Evolutionary conservation across 805 yeast species (phyloP), one percentile per base, ranked within the genome.

Genomic region (Candida methanosorbosa): DNA sequence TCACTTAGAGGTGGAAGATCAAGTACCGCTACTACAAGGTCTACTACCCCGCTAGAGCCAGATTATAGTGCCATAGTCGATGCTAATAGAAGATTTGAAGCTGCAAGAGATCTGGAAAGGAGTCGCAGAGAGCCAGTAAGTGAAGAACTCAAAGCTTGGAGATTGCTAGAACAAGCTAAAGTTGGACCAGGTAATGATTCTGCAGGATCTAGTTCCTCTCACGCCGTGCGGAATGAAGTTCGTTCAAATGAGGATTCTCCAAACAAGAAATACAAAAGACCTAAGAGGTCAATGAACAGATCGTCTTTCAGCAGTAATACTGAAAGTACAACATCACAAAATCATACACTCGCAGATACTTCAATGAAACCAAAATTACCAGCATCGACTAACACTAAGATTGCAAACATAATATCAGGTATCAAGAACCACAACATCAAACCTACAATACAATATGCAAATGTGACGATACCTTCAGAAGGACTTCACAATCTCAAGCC

Each of bases 121-220:
- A 21, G 18, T 6, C 26, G 12, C 14, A 27, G 18, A 19, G 24
- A 20, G 25, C 36, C 17, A 21, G 33, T 21, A 17, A 21, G 39
- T 9, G 49, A 36, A 27, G 59, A 52, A 27, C 25, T 16, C 8
- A 49, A 47, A 15, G 57, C 60, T 4, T 55, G 61, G 60, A 45
- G 37, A 25, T 40, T 50, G 18, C 38, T 53, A 27, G 61, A 54
- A 17, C 42, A 38, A 16, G 43, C 22, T 19, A 12, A 26, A 16
- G 27, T n/a, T 25, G 29, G 14, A 19, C 19, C 27, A 20, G 12
- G 14, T 18, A 30, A 16, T n/a, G n/a, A n/a, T n/a, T n/a, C n/a
- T n/a, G n/a, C n/a, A n/a, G n/a, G n/a, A n/a, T n/a, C n/a, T n/a
- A n/a, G n/a, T n/a, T n/a, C n/a, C n/a, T n/a, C n/a, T n/a, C n/a